Evolutionary conservation across 2,329 filamentous ascomycete species (phyloP), one percentile per base, ranked within the genome.

Genomic region (Pyrenophora seminiperda): DNA sequence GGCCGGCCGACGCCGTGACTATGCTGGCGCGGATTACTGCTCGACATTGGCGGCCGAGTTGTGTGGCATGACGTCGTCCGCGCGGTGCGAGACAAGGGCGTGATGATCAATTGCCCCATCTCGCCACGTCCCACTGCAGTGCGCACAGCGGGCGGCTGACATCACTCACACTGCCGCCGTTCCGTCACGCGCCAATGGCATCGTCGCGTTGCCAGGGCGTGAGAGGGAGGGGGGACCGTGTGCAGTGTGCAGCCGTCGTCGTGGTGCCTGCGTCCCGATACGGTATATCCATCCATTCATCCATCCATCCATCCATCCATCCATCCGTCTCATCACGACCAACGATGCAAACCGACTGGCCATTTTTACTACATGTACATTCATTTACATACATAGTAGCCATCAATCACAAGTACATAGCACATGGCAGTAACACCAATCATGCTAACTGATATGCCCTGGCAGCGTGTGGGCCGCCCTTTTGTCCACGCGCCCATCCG

Each of bases 401-500:
- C n/a, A n/a, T n/a, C n/a, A n/a, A n/a, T n/a, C n/a, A n/a, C n/a
- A n/a, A n/a, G n/a, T n/a, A n/a, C n/a, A n/a, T n/a, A n/a, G n/a
- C n/a, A n/a, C n/a, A n/a, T n/a, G n/a, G n/a, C n/a, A n/a, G n/a
- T 27, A 11, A 10, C 24, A 27, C 24, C 10, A 3, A 11, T 11
- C 9, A 10, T 11, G 10, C 13, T 10, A 11, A 27, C 10, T 27
- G 9, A 27, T 11, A 11, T 24, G 7, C 22, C 15, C 36, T 22
- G 18, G 15, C 39, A 5, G 36, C 34, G 39, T 44, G 50, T 45
- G 52, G 54, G 47, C 49, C 53, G 22, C 41, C 36, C 9, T 27
- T 27, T 31, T 54, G 56, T 47, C 32, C 58, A 52, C 55, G 50
- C 56, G 56, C 49, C 45, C 55, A 51, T 47, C 45, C 39, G 44